Percentiles rank a stretch among this genome's conserved stretches.
Evolutionary conservation across 306 rosid species (phyloP).

Genomic region (Oemleria cerasiformis): DNA sequence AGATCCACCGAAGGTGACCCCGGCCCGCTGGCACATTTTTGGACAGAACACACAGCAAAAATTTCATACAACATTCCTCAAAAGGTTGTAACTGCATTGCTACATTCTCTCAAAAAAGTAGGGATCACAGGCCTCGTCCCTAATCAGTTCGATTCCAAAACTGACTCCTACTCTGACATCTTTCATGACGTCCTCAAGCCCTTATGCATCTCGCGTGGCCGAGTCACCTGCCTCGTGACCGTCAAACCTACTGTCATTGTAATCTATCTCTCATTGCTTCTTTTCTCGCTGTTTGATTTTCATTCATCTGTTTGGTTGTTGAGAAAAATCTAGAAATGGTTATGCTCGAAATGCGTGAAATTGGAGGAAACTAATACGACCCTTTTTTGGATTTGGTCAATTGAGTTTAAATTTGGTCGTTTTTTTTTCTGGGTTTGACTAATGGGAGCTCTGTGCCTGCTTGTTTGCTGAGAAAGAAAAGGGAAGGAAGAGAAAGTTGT

Average conservation of each 20-base stretch:
- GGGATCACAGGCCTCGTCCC: slow-evolving; percentile 25
- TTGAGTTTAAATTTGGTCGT: neutral
- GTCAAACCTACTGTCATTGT: slow-evolving; percentile 35
- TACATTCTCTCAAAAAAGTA: neutral
- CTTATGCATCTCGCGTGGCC: slow-evolving; percentile 30
- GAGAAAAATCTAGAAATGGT: neutral
- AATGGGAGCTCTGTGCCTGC: neutral
- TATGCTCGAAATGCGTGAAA: neutral
- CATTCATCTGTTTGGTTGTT: slow-evolving; percentile 6
- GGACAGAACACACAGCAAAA: slow-evolving; percentile 8
- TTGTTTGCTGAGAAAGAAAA: neutral
- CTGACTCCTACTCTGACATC: slow-evolving; percentile 32
- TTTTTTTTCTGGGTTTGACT: slow-evolving; percentile 9
- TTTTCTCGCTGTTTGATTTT: neutral
- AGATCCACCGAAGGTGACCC: no score
- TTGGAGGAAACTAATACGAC: neutral
- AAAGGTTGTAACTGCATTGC: neutral
- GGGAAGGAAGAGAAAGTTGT: neutral
- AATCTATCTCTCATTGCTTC: neutral
- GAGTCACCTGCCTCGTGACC: slow-evolving; percentile 37
- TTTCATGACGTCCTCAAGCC: slow-evolving; percentile 25
- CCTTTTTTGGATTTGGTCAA: neutral
- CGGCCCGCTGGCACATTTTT: no score
- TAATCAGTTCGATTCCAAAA: slow-evolving; percentile 21
- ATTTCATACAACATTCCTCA: slow-evolving; percentile 25